Evolutionary conservation across 2,329 filamentous ascomycete genomes (phyloP).

Genomic region (Alternaria sp.): DNA sequence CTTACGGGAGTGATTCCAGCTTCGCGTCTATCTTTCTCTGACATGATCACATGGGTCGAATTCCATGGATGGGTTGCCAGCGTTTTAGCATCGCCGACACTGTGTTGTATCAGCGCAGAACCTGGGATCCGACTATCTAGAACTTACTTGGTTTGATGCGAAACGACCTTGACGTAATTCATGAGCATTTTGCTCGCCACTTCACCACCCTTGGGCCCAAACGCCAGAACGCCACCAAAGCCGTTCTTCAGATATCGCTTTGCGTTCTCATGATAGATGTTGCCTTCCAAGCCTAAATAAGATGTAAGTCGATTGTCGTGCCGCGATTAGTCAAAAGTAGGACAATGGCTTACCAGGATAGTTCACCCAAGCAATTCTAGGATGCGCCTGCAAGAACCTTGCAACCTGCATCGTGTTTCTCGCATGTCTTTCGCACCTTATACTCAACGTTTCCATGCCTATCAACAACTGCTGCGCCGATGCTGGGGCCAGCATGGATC

Average conservation of each 20-base stretch:
- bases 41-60: conserved; percentile 37
- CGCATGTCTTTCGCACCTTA: conserved; percentile 33
- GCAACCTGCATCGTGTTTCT: conserved; percentile 34
- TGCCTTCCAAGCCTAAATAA: conserved; percentile 18
- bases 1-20: conserved; percentile 3
- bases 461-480: conserved; percentile 14
- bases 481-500: conserved; percentile 35
- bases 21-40: conserved; percentile 24
- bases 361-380: conserved; percentile 35
- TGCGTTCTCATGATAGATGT: conserved; percentile 30
- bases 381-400: conserved; percentile 30
- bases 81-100: conserved; percentile 44
- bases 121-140: background rate
- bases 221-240: conserved; percentile 35
- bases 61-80: conserved; percentile 38
- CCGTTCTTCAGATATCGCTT: conserved; percentile 30
- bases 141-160: conserved; percentile 1
- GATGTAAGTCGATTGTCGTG: background rate
- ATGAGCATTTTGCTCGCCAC: conserved; percentile 1
- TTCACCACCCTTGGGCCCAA: conserved; percentile 16
- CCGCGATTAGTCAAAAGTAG: background rate
- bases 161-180: conserved; percentile 2
- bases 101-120: background rate
- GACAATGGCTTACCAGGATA: conserved; percentile 28
- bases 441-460: conserved; percentile 35